Evolutionary conservation across 2,329 filamentous ascomycete species (phyloP), one percentile per base, ranked within the genome.

Genomic region (Xylaria sp.): DNA sequence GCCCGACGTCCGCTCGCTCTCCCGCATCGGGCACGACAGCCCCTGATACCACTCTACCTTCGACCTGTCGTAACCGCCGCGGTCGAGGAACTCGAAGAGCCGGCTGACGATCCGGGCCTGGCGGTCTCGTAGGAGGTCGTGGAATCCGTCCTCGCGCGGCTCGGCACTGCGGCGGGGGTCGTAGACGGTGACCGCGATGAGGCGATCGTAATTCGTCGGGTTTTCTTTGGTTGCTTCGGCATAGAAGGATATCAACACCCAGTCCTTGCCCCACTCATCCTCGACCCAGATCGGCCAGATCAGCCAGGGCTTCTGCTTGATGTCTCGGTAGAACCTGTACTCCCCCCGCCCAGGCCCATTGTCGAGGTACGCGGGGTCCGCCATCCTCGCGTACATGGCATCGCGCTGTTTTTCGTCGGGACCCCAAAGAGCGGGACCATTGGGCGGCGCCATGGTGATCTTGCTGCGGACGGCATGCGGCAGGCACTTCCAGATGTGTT

Each of bases 271-370:
- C 41, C 46, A 64, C 17, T 60, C 2, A 17, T 69, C 66, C 50
- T 69, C 66, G 9, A 69, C 57, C 58, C 61, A 69, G 39, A 69
- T 43, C 8, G 65, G 65, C 65, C 64, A 65, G 20, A 69, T 44
- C 6, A 59, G 20, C 57, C 58, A 66, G 1, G 62, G 62, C 24
- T 55, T 55, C 24, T 6, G 46, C 54, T 61, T 67, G 20, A 66
- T 19, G 5, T 61, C 29, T 3, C 13, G 6, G 40, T 50, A 63
- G 16, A 53, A 45, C 9, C 37, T 53, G 42, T 59, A 62, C 20
- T 52, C 42, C 7, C 5, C 42, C 7, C 5, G 29, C 7, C 38
- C 18, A 1, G 19, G 22, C 9, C 40, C 34, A 17, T 47, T 9
- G 6, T 50, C 29, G 7, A 22, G 2, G 8, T 46, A 17, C 3